A percentile compares a stretch with the other conserved stretches of the same genome.
These are phyloP conservation scores for Lentinus tigrinus DNA, from an alignment of 768 basidiomycete genomes.

Conservation along the genomic window DNA sequence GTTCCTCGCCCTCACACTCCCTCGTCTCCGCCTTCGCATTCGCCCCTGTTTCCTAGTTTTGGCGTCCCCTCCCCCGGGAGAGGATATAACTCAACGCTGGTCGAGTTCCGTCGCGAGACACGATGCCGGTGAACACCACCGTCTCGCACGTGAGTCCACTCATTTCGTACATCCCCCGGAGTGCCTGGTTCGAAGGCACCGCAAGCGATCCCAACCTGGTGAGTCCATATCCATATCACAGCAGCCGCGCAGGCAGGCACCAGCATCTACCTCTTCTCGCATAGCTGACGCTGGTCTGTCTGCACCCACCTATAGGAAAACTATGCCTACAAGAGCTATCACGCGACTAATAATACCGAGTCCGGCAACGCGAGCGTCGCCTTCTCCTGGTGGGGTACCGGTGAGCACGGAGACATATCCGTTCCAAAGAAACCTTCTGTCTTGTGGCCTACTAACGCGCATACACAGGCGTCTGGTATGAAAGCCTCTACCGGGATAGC, in stretches of 20 bases:
- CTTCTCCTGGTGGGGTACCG: conserved; percentile 18
- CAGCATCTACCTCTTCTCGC: neutral
- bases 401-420: too few relatives aligned
- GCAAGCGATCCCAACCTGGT: conserved; percentile 10
- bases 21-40: neutral
- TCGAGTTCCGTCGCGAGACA: neutral
- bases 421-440: too few relatives aligned
- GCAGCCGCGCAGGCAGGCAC: neutral
- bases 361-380: conserved; percentile 8
- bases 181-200: conserved; percentile 19
- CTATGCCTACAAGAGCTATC: conserved; percentile 11
- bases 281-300: neutral
- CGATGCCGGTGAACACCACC: conserved; percentile 19
- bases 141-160: conserved; percentile 23
- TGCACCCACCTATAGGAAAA: neutral
- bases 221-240: neutral
- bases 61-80: neutral
- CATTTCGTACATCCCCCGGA: conserved; percentile 21
- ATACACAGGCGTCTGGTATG: neutral
- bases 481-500: neutral
- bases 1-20: neutral
- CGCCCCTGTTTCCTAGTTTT: neutral
- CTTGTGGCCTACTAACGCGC: neutral
- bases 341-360: conserved; percentile 12
- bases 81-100: neutral